Evolutionary conservation across 768 basidiomycete species (phyloP), one percentile per base, ranked within the genome.

Genomic region (Phanerochaete carnosa): DNA sequence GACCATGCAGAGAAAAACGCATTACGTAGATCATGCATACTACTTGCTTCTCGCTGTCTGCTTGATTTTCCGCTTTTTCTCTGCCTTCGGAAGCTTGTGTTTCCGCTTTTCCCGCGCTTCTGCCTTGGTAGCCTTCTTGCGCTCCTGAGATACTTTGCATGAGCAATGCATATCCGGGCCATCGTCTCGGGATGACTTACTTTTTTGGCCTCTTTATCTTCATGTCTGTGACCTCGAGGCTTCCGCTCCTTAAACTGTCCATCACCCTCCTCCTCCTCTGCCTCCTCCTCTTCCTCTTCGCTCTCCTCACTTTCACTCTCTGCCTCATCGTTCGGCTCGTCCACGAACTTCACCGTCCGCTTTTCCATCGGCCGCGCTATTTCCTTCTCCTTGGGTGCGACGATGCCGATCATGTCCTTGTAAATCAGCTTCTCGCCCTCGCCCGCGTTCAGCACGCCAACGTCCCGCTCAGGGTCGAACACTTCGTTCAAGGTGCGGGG

Each of bases 61-160:
- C 68, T 93, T 97, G 66, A 98, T 81, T 64, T 83, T 84, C 45
- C 86, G 83, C 77, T 93, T 93, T 80, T 98, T 98, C 75, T 96
- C 94, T 45, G 89, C 86, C 71, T 98, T 98, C 49, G 95, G 92
- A 81, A 98, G 94, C 78, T 98, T 98, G 66, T 84, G 80, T 74
- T 94, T 93, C 62, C 96, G 82, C 72, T 84, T 90, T 77, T 97
- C 95, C 68, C 88, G 82, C 39, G 90, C 87, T 72, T 92, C 92
- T 58, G 87, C 88, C 72, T 98, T 98, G 28, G 82, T 84, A 3
- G 87, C 86, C 70, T 92, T 92, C 76, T 98, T 98, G 25, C 95
- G 86, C 73, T 95, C 94, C 95, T 96, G 66, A 15, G 65, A 19
- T 59, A 54, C 15, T 1, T 9, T 32, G 33, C 30, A 23, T 52